Conservation (phyloP, 2,329 filamentous ascomycete species). For the Fusarium graminum region DNA sequence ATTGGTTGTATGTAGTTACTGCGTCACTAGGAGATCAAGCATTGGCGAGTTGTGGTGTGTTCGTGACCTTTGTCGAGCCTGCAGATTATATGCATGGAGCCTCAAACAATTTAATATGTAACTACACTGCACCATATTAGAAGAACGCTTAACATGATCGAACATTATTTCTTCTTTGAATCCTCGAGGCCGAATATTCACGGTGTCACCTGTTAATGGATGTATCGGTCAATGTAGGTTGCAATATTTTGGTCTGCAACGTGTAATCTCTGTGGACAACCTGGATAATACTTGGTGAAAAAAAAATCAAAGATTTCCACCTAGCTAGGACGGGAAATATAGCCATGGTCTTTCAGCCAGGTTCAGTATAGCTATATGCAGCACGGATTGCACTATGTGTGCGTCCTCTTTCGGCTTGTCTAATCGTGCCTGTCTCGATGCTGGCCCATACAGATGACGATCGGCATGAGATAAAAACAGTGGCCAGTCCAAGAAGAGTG, state of each 20-base stretch:
- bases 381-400: background rate
- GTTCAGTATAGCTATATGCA: background rate
- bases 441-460: background rate
- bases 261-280: background rate
- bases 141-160: background rate
- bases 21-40: background rate
- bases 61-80: background rate
- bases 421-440: background rate
- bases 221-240: background rate
- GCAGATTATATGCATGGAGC: background rate
- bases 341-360: background rate
- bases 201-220: background rate
- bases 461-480: background rate
- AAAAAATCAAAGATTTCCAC: background rate
- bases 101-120: background rate
- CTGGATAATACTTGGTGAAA: background rate
- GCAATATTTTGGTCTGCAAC: background rate
- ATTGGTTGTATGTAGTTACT: background rate
- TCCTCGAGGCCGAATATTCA: background rate
- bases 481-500: background rate
- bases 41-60: background rate
- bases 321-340: background rate
- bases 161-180: background rate
- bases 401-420: slow-evolving; percentile 1
- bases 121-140: background rate